Base-by-base conservation (phyloP, 306 rosid species). In the Hippophae rhamnoides region DNA sequence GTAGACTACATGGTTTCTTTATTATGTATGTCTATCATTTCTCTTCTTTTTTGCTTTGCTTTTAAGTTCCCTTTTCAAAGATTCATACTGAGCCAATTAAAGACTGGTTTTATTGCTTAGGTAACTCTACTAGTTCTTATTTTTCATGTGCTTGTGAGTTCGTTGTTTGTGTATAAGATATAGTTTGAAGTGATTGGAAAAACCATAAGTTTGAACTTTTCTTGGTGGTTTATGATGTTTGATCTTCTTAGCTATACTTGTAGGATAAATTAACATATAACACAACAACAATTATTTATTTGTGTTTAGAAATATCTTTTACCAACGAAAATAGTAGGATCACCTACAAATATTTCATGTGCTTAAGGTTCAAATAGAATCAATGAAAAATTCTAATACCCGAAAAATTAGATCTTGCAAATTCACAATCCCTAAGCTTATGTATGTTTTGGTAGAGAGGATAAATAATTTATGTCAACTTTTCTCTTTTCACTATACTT, bases 11-110 rank as follows among this genome's bases (percentile, higher is more conserved):
- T 5, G 63, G 63, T 2, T 13, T 12, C n/a, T n/a, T n/a, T n/a
- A 9, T 50, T 23, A 6, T 42, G 52, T 10, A 13, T 59, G 49
- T 59, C 52, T 14, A 44, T 59, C 13, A 43, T 59, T 13, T 52
- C 63, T 7, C 31, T 44, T 9, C 63, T 43, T 52, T 59, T 59
- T 40, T n/a, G 63, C 41, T 59, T 44, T 46, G 63, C 63, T 8
- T 45, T 59, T 26, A 52, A 59, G 52, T 59, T 59, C n/a, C 63
- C 63, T 8, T 7, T 59, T 40, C 42, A 59, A 23, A 45, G 63
- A 10, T 59, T 59, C 52, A 44, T 59, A 52, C 63, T 44, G 63
- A 59, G 63, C 41, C 63, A 59, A 41, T 41, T 59, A 7, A 59
- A 59, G 52, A 59, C 52, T 3, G 38, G 14, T 11, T 41, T 59